Evolutionary conservation across 1,284 basidiomycete genomes (phyloP).

Genomic region (Psilocybe mexicana): DNA sequence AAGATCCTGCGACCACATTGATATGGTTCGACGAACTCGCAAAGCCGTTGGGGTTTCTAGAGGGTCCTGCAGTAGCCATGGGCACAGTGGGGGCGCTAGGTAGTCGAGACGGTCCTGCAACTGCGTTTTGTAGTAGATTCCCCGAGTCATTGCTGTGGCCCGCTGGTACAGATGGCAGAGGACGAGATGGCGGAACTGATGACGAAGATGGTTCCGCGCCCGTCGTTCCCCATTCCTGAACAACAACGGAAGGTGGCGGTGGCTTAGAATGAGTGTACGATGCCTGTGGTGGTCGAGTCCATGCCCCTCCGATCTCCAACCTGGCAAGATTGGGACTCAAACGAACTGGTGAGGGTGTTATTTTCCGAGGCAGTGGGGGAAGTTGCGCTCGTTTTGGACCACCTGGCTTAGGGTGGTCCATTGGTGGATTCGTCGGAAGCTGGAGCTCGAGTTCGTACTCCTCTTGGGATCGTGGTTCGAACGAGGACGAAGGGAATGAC

Average conservation of each 20-base stretch:
- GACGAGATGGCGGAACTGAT: constrained; percentile 8
- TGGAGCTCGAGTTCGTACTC: constrained; percentile 20
- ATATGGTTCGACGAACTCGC: constrained; percentile 11
- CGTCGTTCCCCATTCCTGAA: constrained; percentile 20
- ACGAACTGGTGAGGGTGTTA: constrained; percentile 24
- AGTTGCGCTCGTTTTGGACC: constrained; percentile 15
- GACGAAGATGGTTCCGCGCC: constrained; percentile 5
- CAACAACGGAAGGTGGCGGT: constrained; percentile 22
- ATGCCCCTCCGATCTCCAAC: constrained; percentile 27
- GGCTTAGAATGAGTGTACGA: constrained; percentile 18
- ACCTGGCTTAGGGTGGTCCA: background rate
- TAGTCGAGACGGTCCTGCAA: constrained; percentile 10
- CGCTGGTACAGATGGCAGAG: constrained; percentile 17
- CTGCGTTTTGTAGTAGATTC: constrained; percentile 7
- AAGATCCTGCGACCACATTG: constrained; percentile 18
- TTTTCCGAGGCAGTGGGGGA: constrained; percentile 20
- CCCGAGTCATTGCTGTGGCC: constrained; percentile 1
- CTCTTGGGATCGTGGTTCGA: constrained; percentile 19
- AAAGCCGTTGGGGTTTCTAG: constrained; percentile 1
- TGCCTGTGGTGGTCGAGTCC: constrained; percentile 8
- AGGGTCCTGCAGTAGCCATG: background rate
- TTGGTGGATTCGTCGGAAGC: constrained; percentile 10
- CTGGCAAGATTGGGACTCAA: constrained; percentile 27
- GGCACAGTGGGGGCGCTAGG: background rate
- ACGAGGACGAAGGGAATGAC: constrained; percentile 16